These are phyloP conservation scores for Terana coerulea DNA, from an alignment of 768 basidiomycete species.

Conservation along the genomic window DNA sequence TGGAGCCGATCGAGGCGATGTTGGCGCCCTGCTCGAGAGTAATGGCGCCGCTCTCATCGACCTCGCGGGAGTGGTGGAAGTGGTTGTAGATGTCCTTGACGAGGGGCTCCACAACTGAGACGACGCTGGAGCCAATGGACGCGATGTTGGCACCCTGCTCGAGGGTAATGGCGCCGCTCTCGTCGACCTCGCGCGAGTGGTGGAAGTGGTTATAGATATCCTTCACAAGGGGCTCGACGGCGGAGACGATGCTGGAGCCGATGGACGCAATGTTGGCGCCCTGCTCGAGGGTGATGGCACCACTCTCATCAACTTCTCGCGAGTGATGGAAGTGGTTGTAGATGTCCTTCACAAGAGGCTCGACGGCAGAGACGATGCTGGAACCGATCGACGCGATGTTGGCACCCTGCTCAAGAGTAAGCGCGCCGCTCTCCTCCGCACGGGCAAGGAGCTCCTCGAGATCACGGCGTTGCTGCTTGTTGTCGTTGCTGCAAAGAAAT, in stretches of 20 bases:
- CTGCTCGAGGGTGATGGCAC: background rate
- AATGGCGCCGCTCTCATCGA: conserved; percentile 1
- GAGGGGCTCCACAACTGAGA: background rate
- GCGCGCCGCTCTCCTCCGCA: background rate
- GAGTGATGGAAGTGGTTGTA: background rate
- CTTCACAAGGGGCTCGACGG: background rate
- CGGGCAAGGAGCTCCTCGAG: too few species aligned
- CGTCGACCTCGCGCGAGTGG: background rate
- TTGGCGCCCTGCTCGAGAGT: background rate
- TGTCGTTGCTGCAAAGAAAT: too few species aligned
- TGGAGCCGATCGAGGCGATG: conserved; percentile 2
- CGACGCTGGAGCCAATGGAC: background rate
- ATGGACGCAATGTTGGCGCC: background rate
- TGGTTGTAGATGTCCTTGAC: conserved; percentile 3
- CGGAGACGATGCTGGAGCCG: background rate
- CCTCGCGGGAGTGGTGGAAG: conserved; percentile 5
- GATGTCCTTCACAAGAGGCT: background rate
- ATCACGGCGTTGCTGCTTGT: too few species aligned
- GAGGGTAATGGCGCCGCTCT: conserved; percentile 4
- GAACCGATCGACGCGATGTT: background rate
- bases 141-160: background rate
- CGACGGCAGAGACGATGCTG: background rate
- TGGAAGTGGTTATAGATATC: background rate
- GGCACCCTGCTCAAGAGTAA: background rate
- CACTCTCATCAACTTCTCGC: background rate